Base-by-base conservation (phyloP, 2,329 filamentous ascomycete species). In the Thelonectria rubi region DNA sequence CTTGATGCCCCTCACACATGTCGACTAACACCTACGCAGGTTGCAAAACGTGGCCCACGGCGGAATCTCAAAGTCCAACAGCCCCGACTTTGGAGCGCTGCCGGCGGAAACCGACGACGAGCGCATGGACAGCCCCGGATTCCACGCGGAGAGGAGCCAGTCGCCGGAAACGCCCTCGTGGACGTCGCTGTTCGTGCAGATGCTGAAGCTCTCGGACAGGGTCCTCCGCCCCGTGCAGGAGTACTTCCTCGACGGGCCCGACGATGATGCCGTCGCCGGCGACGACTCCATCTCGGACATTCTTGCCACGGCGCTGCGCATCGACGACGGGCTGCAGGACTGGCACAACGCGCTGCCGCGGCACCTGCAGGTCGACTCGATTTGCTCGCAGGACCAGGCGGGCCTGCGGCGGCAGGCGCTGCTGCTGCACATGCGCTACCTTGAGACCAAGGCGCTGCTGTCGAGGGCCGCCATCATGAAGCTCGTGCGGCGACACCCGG, bases 91-190 rank as follows among this genome's bases (percentile, higher is more conserved):
- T 55, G 70, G 66, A 47, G 49, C 30, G 1, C 17, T 70, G 1
- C 69, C 70, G 0, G 62, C 63, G 12, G 70, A 71, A 62, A 55
- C 68, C 30, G 70, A 72, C 40, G 70, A 72, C 39, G 70, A 69
- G 20, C 53, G 65, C 50, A 65, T 70, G 1, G 70, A 72, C 24
- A 61, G 46, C 11, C 56, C 48, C 1, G 17, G 49, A 1, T 54
- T 58, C 18, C 58, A 49, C 30, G 12, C 50, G 3, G 55, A 58
- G 6, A 46, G 62, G 18, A 24, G 37, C n/a, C 70, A 70, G 24
- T 58, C 70, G 3, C 54, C 66, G 18, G 66, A 70, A n/a, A 18
- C 24, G 1, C 67, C 67, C 2, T 70, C 69, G 4, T 60, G 61
- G 32, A 57, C 69, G 1, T 71, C 70, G 4, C 70, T 72, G 20